phyloP scores from a whole-genome alignment of 2,329 filamentous ascomycete species.

The Pseudogymnoascus sp. region DNA sequence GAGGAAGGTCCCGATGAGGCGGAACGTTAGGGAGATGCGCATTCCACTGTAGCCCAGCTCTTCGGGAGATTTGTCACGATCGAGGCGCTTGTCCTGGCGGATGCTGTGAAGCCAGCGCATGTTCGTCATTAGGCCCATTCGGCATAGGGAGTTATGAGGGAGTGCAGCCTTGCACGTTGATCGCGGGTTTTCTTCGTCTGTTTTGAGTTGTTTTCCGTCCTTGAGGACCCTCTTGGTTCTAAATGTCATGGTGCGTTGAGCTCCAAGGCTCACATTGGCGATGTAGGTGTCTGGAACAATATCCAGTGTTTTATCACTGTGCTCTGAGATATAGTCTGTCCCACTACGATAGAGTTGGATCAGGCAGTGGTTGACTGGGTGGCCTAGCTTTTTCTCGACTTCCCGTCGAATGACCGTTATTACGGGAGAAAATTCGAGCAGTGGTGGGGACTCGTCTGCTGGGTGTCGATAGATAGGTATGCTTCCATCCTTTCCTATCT shows the following conservation, averaged over 20 bases:
- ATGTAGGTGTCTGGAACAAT: conserved; percentile 75
- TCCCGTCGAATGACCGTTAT: conserved; percentile 59
- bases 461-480: conserved; percentile 94
- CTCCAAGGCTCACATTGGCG: conserved; percentile 89
- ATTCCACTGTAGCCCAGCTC: conserved; percentile 68
- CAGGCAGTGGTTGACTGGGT: conserved; percentile 80
- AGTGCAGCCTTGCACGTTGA: conserved; percentile 54
- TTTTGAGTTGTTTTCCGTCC: conserved; percentile 15
- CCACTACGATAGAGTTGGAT: conserved; percentile 91
- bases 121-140: conserved; percentile 75
- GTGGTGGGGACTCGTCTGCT: conserved; percentile 73
- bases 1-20: conserved; percentile 80
- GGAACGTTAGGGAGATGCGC: conserved; percentile 87
- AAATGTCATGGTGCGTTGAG: conserved; percentile 81
- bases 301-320: conserved; percentile 94
- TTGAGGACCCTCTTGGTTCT: conserved; percentile 64
- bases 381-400: conserved; percentile 66
- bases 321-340: conserved; percentile 87
- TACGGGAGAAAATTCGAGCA: conserved; percentile 66
- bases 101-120: conserved; percentile 88
- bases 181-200: conserved; percentile 14
- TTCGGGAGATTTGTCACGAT: conserved; percentile 54
- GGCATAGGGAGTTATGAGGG: conserved; percentile 82
- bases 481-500: conserved; percentile 57
- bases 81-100: conserved; percentile 69